Conservation (phyloP, 2,329 filamentous ascomycete genomes). For the Pseudogymnoascus sp. region DNA sequence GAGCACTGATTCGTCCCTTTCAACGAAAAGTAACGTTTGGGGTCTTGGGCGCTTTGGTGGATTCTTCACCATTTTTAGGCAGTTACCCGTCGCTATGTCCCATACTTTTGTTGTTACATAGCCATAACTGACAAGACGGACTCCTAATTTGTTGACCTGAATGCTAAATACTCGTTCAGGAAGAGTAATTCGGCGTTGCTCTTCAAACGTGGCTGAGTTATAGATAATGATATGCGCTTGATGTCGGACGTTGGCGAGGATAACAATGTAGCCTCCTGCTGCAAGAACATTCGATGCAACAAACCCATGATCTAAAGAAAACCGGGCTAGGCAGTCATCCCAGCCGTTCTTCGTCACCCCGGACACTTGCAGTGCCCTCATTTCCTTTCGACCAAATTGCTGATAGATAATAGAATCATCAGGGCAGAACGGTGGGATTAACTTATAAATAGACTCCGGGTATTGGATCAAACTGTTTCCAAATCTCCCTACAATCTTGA, state of each 20-base stretch:
- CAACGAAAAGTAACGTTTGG: background rate
- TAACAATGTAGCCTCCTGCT: background rate
- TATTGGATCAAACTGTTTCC: slow-evolving; percentile 21
- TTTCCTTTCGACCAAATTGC: slow-evolving; percentile 22
- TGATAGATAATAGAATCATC: slow-evolving; percentile 29
- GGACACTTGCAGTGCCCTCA: background rate
- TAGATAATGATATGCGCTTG: slow-evolving; percentile 13
- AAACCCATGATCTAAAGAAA: slow-evolving; percentile 9
- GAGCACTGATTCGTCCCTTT: too few relatives aligned
- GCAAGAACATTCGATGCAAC: background rate
- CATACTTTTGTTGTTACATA: slow-evolving; percentile 17
- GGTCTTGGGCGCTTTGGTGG: background rate
- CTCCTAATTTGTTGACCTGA: slow-evolving; percentile 10
- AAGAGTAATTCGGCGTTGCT: slow-evolving; percentile 4
- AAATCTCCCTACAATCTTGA: slow-evolving; percentile 33
- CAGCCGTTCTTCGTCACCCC: slow-evolving; percentile 11
- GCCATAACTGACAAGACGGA: slow-evolving; percentile 11
- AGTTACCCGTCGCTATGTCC: slow-evolving; percentile 11
- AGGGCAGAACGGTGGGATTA: slow-evolving; percentile 35
- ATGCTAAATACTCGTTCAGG: slow-evolving; percentile 15
- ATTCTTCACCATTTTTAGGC: background rate
- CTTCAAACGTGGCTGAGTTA: slow-evolving; percentile 14
- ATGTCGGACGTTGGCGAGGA: background rate
- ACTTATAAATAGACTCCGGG: slow-evolving; percentile 32
- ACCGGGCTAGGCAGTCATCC: slow-evolving; percentile 15